Percentiles rank a stretch among this genome's conserved stretches.
These are phyloP conservation scores for Talaromyces amestolkiae DNA, from an alignment of 2,329 filamentous ascomycete genomes.

Conservation along the genomic window DNA sequence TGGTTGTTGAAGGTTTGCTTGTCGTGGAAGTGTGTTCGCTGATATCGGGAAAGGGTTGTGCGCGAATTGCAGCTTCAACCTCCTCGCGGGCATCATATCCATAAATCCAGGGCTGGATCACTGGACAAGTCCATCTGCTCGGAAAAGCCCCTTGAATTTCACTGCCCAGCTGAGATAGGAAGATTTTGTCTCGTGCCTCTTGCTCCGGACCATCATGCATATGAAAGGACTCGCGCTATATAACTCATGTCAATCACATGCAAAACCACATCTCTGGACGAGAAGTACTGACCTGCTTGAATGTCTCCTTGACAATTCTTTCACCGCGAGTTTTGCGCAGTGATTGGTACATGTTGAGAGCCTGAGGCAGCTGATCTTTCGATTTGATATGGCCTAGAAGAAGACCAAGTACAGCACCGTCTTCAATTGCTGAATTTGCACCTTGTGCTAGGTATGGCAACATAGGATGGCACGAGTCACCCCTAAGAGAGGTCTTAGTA, in stretches of 20 bases:
- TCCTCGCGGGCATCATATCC: background rate
- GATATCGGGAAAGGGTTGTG: background rate
- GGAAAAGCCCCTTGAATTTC: background rate
- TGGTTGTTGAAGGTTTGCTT: background rate
- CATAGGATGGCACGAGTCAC: background rate
- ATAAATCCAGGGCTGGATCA: background rate
- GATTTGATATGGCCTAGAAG: background rate
- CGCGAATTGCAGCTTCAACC: background rate
- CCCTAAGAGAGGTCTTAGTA: background rate
- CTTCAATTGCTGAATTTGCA: background rate
- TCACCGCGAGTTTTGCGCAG: background rate
- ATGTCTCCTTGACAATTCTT: background rate
- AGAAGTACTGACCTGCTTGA: background rate
- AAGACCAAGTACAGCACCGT: background rate
- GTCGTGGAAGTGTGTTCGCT: background rate
- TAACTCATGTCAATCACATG: background rate
- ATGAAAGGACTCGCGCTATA: background rate
- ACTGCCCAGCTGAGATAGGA: background rate
- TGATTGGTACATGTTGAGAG: background rate
- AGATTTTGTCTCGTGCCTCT: background rate
- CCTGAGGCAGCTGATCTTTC: background rate
- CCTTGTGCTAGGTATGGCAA: background rate
- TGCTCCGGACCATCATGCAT: background rate
- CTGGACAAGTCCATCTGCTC: background rate
- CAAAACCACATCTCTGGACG: background rate